Conservation (phyloP, 2,329 filamentous ascomycete species). For the Emmonsiellopsis sp. region DNA sequence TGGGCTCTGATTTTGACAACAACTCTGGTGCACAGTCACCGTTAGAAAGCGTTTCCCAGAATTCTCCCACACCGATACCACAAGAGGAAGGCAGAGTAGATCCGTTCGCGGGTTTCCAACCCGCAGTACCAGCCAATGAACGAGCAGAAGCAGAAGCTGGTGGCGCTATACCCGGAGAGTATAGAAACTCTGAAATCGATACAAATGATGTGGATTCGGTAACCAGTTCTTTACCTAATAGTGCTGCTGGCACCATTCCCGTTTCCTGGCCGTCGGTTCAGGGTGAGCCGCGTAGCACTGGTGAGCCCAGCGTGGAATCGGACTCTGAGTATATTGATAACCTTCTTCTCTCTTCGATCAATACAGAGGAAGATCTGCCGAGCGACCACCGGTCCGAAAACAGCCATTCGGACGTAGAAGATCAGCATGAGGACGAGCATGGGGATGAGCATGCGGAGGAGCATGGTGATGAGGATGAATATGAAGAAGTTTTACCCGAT, state of each 20-base stretch:
- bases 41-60: too few species aligned
- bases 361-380: background rate
- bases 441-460: background rate
- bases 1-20: background rate
- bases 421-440: slow-evolving; percentile 8
- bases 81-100: too few species aligned
- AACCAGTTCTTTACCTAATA: background rate
- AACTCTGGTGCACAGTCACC: background rate
- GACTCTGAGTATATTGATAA: background rate
- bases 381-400: background rate
- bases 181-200: too few species aligned
- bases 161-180: too few species aligned
- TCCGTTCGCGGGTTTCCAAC: too few species aligned
- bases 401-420: slow-evolving; percentile 9
- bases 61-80: too few species aligned
- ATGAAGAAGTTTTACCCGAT: slow-evolving; percentile 7
- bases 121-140: too few species aligned
- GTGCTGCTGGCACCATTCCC: background rate
- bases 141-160: background rate
- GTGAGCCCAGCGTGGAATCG: too few species aligned
- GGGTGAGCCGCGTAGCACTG: background rate
- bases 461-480: background rate
- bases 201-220: background rate
- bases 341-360: background rate
- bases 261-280: background rate